Evolutionary conservation across 164 flowering plant species (phyloP).

Genomic region (Cinnamomum micranthum): DNA sequence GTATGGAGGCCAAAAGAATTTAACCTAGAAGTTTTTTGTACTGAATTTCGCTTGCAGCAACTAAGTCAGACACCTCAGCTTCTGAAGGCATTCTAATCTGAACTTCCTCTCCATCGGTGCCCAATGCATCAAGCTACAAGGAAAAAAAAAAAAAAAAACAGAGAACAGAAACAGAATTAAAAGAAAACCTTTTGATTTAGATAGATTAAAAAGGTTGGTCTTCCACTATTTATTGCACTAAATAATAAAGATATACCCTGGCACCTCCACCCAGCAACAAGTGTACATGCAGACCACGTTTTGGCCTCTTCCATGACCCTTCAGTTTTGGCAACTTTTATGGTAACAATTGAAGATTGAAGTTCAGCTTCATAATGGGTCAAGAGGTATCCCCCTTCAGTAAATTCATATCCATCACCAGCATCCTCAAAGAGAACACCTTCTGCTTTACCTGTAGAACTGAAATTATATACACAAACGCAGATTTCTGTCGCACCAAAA

Average conservation of each 20-base stretch:
- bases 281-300: slow-evolving; percentile 66
- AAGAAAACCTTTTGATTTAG: not conserved
- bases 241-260: slow-evolving; percentile 38
- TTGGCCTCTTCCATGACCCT: slow-evolving; percentile 83
- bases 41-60: slow-evolving; percentile 40
- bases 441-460: slow-evolving; percentile 68
- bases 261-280: slow-evolving; percentile 81
- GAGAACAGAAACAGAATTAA: not conserved
- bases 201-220: too few relatives aligned
- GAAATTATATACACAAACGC: too few relatives aligned
- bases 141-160: slow-evolving; percentile 2
- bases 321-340: slow-evolving; percentile 62
- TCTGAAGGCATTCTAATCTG: slow-evolving; percentile 67
- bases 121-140: slow-evolving; percentile 71
- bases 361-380: slow-evolving; percentile 75
- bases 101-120: slow-evolving; percentile 76
- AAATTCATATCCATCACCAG: slow-evolving; percentile 93
- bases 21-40: slow-evolving; percentile 57
- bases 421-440: slow-evolving; percentile 89
- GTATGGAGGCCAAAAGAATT: not conserved
- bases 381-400: slow-evolving; percentile 59
- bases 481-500: too few relatives aligned
- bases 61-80: slow-evolving; percentile 43
- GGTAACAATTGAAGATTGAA: slow-evolving; percentile 58
- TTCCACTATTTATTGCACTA: not conserved